These are phyloP conservation scores for Achlya hypogyna DNA, from an alignment of 352 stramenopile genomes.

Conservation along the genomic window DNA sequence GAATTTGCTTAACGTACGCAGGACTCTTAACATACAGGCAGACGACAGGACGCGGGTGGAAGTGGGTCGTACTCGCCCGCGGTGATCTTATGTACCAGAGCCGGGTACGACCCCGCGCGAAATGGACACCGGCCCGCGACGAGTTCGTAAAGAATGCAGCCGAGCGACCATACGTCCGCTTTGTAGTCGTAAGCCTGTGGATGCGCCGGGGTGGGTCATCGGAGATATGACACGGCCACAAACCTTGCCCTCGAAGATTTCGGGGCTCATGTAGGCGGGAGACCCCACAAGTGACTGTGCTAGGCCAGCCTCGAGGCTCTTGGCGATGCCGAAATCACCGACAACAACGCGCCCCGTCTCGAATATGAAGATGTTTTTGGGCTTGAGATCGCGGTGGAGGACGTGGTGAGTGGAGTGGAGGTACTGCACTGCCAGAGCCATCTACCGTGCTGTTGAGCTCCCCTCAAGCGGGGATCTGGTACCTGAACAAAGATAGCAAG, in stretches of 20 bases:
- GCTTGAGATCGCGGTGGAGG: conserved; percentile 92
- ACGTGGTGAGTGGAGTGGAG: conserved; percentile 74
- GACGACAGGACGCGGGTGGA: conserved; percentile 1
- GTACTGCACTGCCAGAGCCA: conserved; percentile 54
- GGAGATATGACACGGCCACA: not conserved
- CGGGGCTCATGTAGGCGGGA: conserved; percentile 92
- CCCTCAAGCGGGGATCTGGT: not conserved
- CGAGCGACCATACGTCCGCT: conserved; percentile 91
- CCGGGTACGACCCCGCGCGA: conserved; percentile 67
- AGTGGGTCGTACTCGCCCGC: conserved; percentile 66
- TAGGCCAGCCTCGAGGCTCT: conserved; percentile 59
- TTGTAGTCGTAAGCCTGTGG: conserved; percentile 83
- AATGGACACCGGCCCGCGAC: conserved; percentile 91
- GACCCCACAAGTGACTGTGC: conserved; percentile 88
- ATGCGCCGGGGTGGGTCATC: not conserved
- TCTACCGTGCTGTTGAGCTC: not conserved
- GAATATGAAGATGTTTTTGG: conserved; percentile 90
- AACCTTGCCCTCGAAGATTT: conserved; percentile 85
- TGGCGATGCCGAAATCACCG: conserved; percentile 62
- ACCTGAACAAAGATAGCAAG: conserved; percentile 12
- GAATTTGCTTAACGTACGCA: not conserved
- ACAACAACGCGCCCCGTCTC: conserved; percentile 86
- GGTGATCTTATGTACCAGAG: conserved; percentile 88
- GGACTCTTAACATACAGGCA: not conserved
- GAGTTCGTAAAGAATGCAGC: conserved; percentile 93